Conservation (phyloP, 1,284 basidiomycete genomes). For the Pseudozyma hubeiensis region DNA sequence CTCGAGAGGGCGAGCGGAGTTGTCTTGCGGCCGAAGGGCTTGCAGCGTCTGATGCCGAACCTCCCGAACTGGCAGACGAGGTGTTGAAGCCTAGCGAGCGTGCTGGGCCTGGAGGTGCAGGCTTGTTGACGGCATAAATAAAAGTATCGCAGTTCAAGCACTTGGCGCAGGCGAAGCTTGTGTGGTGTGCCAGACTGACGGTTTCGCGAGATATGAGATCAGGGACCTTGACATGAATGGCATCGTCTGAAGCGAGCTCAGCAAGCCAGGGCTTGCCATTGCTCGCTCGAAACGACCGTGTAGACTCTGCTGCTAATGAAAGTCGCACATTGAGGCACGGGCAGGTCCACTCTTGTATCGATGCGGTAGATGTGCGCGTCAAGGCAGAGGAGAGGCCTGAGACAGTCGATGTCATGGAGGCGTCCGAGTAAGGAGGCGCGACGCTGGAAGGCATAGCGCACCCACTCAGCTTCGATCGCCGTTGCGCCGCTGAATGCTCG, state of each 20-base stretch:
- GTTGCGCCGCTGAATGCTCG: neutral
- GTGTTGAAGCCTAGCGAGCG: constrained; percentile 46
- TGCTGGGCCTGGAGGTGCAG: constrained; percentile 42
- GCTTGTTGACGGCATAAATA: constrained; percentile 44
- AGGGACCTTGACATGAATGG: constrained; percentile 37
- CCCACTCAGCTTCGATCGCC: neutral
- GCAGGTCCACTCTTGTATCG: constrained; percentile 41
- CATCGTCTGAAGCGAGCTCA: constrained; percentile 35
- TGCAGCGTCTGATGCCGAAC: constrained; percentile 15
- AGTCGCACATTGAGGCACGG: constrained; percentile 49
- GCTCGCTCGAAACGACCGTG: neutral
- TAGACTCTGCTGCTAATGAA: constrained; percentile 14
- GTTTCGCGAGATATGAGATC: constrained; percentile 42
- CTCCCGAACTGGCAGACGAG: constrained; percentile 15
- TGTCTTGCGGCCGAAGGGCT: constrained; percentile 21
- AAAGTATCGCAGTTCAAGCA: constrained; percentile 50
- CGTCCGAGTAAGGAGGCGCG: constrained; percentile 4
- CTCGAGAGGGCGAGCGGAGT: constrained; percentile 36
- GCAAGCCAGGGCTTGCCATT: constrained; percentile 29
- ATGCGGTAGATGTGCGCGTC: constrained; percentile 9
- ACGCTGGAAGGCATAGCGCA: constrained; percentile 19
- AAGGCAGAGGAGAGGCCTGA: constrained; percentile 29
- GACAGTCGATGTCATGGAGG: constrained; percentile 6
- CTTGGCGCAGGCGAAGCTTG: constrained; percentile 39
- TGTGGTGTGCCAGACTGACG: constrained; percentile 28